Evolutionary conservation across 352 stramenopile genomes (phyloP), one percentile per base, ranked within the genome.

Genomic region (Globisporangium apiculatum): DNA sequence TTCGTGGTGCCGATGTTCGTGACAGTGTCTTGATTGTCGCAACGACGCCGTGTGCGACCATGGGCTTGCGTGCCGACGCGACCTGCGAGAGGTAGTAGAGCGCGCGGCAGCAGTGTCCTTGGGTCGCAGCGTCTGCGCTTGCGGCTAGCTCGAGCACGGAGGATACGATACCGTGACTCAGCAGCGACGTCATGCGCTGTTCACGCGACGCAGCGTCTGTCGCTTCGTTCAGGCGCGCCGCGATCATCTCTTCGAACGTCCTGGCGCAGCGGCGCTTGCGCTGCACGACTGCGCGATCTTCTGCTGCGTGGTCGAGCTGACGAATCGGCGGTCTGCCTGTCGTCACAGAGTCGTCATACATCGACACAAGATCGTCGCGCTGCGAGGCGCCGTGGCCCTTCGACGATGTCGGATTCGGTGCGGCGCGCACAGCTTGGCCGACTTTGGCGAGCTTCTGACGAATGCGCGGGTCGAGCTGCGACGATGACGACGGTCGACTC

Each of bases 221-320:
- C 15, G 36, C 31, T 17, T 62, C 50, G 12, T 60, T 61, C 37
- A 86, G 43, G 7, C 77, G 76, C 11, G 65, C 68, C 17, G 67
- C 58, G 46, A 92, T 83, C 78, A 92, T 90, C 17, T 86, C 71
- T 56, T 88, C 79, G 57, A 92, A 92, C 0, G 82, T 90, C 35
- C 82, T 80, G 7, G 82, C 82, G 38, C 82, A 92, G 7, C 78
- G 72, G 1, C 82, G 75, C 56, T 90, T 90, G 10, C 77, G 71
- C 24, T 76, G 62, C 7, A 83, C 57, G 48, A 74, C 74, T 18
- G 69, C 55, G 12, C 51, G 48, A 31, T 65, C 59, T 24, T 65
- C 59, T 1, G 42, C 75, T 64, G 36, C 71, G 53, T 12, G 61
- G 7, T 15, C 24, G 46, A 12, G 43, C 31, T 38, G 47, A 51